Evolutionary conservation across 305 asterid genomes (phyloP), one percentile per base, ranked within the genome.

Genomic region (Fraxinus greggii): DNA sequence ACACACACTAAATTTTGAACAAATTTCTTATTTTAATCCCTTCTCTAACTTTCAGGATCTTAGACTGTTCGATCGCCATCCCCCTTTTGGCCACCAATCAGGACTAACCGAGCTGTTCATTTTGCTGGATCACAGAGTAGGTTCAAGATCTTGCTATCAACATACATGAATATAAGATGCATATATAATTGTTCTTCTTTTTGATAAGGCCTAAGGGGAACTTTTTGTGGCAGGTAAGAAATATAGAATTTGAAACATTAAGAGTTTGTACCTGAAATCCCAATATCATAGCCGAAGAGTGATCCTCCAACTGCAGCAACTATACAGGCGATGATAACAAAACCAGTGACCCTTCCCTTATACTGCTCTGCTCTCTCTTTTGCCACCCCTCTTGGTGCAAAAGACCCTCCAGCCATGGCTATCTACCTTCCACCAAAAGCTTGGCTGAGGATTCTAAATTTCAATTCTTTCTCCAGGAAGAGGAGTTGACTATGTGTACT

Each of bases 251-350:
- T 69, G 40, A 15, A 69, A 69, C 10, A 69, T 7, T 4, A 31
- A 12, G 4, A 70, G n/a, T 67, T 26, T 29, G 21, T 67, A 75
- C 92, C 93, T 86, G 93, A 90, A 87, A 90, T 88, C 75, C 93
- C 93, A 75, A 90, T 85, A 80, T 90, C 92, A 85, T 90, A 89
- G n/a, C 93, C 92, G 59, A 90, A 89, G 48, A 90, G 88, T 19
- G 92, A 86, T 15, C 92, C 93, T 4, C 93, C 92, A 69, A 84
- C 35, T 3, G 93, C 92, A 28, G 89, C 92, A 82, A 86, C 88
- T 23, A 85, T 9, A 83, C 93, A 90, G 1, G 89, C 69, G 23
- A 90, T 75, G 74, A 87, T 81, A 17, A 90, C 91, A 85, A 86
- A 90, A 29, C 42, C 77, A 4, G 93, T 90, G 82, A 90, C 85